Evolutionary conservation across 2,329 filamentous ascomycete species (phyloP), one percentile per base, ranked within the genome.

Genomic region (Aspergillus aculeatinus): DNA sequence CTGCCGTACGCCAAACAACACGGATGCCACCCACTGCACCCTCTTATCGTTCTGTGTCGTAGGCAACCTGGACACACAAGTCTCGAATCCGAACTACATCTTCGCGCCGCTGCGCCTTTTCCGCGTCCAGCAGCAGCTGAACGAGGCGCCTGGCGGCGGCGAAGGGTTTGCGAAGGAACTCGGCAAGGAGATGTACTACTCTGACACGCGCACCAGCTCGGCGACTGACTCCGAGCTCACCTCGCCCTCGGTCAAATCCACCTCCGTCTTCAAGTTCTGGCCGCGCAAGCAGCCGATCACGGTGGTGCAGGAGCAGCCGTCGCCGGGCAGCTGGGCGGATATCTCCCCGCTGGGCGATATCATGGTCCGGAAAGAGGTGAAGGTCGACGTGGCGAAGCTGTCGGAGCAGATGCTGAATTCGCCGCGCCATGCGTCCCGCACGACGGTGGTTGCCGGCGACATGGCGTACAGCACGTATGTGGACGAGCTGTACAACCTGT

Each of bases 31-130:
- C 70, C 80, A 66, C 67, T 89, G 60, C 68, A 79, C 61, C 67
- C 76, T 63, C 68, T 78, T 69, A 70, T 84, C 83, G n/a, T 85
- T 90, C 70, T 82, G 82, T 50, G 76, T 87, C 16, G 82, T 90
- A 48, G 82, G 87, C 19, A 85, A 85, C 1, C 85, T 90, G 29
- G 85, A 89, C 64, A 79, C 80, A 16, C 80, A 79, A 35, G 72
- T 84, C 9, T 76, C 77, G 2, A 81, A 82, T 23, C 76, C 82
- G 1, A 80, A 81, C 29, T 83, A 85, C 67, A 79, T 82, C 58
- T 88, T 89, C 64, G 79, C 83, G 1, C 87, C 88, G 0, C 76
- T 90, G 31, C 82, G 77, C 49, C 86, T 90, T 64, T 90, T 90
- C 77, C 86, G 85, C 64, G 79, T 83, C 7, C 86, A 87, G 60